Percentiles rank a stretch among this genome's conserved stretches.
These are phyloP conservation scores for Rhodotorula kratochvilovae DNA, from an alignment of 768 basidiomycete species.

Conservation along the genomic window DNA sequence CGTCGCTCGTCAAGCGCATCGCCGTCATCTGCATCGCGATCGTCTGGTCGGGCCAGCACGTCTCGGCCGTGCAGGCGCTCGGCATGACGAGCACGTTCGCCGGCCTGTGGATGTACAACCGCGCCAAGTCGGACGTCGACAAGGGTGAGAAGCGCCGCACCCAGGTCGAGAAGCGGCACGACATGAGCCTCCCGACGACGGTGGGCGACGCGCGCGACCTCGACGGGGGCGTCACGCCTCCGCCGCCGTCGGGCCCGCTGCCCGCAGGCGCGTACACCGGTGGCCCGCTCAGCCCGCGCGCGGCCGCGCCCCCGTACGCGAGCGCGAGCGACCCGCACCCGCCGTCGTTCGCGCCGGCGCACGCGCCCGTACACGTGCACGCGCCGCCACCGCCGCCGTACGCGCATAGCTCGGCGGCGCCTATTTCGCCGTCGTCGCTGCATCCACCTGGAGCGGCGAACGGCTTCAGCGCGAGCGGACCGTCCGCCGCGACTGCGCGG, in stretches of 20 bases:
- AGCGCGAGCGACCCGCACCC: not conserved
- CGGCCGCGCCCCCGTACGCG: not conserved
- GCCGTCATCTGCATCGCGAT: slow-evolving; percentile 97
- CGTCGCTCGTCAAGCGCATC: slow-evolving; percentile 94
- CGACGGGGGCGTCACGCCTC: slow-evolving; percentile 3
- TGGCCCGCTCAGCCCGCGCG: not conserved
- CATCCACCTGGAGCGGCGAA: too few relatives aligned
- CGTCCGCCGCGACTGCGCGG: too few relatives aligned
- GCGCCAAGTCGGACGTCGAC: slow-evolving; percentile 85
- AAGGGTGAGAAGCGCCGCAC: slow-evolving; percentile 61
- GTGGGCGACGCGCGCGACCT: slow-evolving; percentile 32
- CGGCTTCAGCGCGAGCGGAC: too few relatives aligned
- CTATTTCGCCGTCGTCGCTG: too few relatives aligned
- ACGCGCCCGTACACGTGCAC: too few relatives aligned
- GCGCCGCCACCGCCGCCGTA: too few relatives aligned
- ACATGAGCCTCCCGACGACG: slow-evolving; percentile 37
- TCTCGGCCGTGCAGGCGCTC: slow-evolving; percentile 75
- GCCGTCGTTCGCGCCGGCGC: not conserved
- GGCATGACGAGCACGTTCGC: slow-evolving; percentile 87
- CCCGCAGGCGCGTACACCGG: not conserved
- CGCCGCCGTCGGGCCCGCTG: not conserved
- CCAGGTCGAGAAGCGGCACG: slow-evolving; percentile 38
- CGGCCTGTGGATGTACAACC: slow-evolving; percentile 94
- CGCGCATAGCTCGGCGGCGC: too few relatives aligned
- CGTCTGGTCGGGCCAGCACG: slow-evolving; percentile 85